A percentile compares a stretch with the other conserved stretches of the same genome.
These are phyloP conservation scores for Monascus ruber DNA, from an alignment of 2,329 filamentous ascomycete species.

Conservation along the genomic window DNA sequence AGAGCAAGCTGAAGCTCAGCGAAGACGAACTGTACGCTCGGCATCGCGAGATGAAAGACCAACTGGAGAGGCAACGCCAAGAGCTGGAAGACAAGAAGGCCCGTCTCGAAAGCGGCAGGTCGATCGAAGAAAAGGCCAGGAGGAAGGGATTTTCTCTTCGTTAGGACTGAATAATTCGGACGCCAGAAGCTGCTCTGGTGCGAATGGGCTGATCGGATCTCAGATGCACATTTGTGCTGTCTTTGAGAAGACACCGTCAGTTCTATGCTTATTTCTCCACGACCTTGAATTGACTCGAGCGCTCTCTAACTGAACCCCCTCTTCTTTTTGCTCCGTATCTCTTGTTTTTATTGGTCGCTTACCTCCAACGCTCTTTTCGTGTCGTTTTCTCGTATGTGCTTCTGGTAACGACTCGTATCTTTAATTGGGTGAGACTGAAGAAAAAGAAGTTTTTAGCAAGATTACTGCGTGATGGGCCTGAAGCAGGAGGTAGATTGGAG, in stretches of 20 bases:
- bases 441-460: constrained; percentile 13
- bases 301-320: constrained; percentile 15
- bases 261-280: constrained; percentile 15
- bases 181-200: constrained; percentile 2
- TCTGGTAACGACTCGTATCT: constrained; percentile 19
- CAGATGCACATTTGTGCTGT: constrained; percentile 9
- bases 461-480: constrained; percentile 12
- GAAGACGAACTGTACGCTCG: constrained; percentile 97
- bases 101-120: constrained; percentile 86
- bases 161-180: constrained; percentile 39
- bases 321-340: constrained; percentile 15
- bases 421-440: constrained; percentile 16
- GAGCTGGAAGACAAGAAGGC: constrained; percentile 98
- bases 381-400: constrained; percentile 14
- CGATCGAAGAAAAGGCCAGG: constrained; percentile 95
- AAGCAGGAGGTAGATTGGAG: constrained; percentile 15
- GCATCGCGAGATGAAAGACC: constrained; percentile 99
- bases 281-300: constrained; percentile 16
- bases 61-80: constrained; percentile 84
- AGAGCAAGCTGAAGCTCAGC: constrained; percentile 98
- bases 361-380: constrained; percentile 10
- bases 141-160: constrained; percentile 99
- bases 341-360: constrained; percentile 8
- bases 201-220: background rate
- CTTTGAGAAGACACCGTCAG: constrained; percentile 10